Percentiles rank a stretch among this genome's conserved stretches.
These are phyloP conservation scores for Naganishia albida DNA, from an alignment of 1,284 basidiomycete species.

Conservation along the genomic window DNA sequence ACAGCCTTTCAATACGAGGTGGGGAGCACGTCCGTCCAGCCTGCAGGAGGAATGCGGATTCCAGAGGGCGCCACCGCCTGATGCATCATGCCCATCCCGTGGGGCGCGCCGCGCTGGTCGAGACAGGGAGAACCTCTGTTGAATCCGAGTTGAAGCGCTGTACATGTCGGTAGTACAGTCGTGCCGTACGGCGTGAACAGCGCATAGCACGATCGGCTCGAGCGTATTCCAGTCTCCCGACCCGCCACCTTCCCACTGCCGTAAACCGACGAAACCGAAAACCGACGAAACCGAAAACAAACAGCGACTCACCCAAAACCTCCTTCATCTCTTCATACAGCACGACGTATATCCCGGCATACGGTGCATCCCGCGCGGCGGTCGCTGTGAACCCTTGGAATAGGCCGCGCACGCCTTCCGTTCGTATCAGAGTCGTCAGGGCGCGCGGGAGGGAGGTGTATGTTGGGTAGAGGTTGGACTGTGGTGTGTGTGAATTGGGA, in stretches of 20 bases:
- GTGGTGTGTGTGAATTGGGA: constrained; percentile 3
- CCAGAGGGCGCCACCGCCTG: no score
- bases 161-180: no score
- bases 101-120: no score
- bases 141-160: no score
- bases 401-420: constrained; percentile 73
- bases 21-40: no score
- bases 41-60: no score
- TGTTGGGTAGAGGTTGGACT: constrained; percentile 74
- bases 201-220: no score
- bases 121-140: no score
- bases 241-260: not conserved
- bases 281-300: constrained; percentile 39
- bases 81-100: no score
- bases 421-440: constrained; percentile 64
- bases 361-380: constrained; percentile 89
- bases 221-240: no score
- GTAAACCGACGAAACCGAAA: constrained; percentile 47
- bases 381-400: constrained; percentile 88
- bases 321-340: constrained; percentile 85
- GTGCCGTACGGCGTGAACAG: no score
- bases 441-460: constrained; percentile 70
- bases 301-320: constrained; percentile 60
- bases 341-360: constrained; percentile 89
- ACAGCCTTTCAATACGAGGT: no score